Evolutionary conservation across 2,329 filamentous ascomycete genomes (phyloP).

Genomic region (Simplicillium sp.): DNA sequence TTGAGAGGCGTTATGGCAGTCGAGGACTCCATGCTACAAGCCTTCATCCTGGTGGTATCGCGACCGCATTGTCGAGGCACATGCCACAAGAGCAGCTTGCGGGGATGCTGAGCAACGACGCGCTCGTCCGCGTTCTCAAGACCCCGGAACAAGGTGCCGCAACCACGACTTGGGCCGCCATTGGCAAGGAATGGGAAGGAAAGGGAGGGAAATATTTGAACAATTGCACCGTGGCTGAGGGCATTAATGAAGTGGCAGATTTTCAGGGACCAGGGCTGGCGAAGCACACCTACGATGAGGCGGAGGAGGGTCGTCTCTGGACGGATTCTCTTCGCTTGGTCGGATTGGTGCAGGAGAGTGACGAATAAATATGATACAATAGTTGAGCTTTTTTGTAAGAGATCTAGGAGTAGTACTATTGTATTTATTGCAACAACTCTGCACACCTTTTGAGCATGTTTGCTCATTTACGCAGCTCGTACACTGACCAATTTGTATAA

Average conservation of each 20-base stretch:
- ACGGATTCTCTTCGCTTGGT: no score
- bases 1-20: constrained; percentile 34
- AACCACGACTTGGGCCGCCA: constrained; percentile 29
- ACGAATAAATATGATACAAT: no score
- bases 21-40: constrained; percentile 26
- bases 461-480: no score
- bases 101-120: no score
- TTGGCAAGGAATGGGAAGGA: constrained; percentile 25
- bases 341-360: no score
- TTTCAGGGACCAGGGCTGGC: background rate
- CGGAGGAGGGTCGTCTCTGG: background rate
- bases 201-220: constrained; percentile 33
- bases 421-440: no score
- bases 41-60: constrained; percentile 33
- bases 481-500: no score
- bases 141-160: constrained; percentile 30
- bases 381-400: no score
- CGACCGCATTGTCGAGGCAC: constrained; percentile 2
- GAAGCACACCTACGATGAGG: constrained; percentile 2
- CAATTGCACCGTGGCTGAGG: constrained; percentile 11
- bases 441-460: no score
- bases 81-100: no score
- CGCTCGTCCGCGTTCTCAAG: background rate
- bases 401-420: no score
- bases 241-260: background rate